Evolutionary conservation across 352 stramenopile species (phyloP).

Genomic region (Aphanomyces invadans): DNA sequence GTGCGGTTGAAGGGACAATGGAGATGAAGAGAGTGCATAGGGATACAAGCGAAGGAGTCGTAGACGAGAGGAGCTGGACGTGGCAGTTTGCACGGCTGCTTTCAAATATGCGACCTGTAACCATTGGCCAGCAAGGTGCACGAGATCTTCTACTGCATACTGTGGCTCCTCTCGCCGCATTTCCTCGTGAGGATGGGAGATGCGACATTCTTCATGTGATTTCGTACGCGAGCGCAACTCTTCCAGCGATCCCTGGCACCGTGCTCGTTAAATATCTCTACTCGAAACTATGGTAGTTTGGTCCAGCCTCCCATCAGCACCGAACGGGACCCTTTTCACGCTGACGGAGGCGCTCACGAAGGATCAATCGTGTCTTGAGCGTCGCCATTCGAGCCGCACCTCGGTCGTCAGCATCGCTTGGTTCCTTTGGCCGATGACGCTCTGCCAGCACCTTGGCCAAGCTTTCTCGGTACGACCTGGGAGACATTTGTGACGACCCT

Average conservation of each 20-base stretch:
- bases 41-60: neutral
- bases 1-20: neutral
- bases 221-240: too few relatives aligned
- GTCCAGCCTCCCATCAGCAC: too few relatives aligned
- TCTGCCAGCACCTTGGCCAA: neutral
- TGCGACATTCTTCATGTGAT: too few relatives aligned
- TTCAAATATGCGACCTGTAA: neutral
- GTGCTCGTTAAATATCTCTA: too few relatives aligned
- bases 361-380: slow-evolving; percentile 1
- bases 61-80: neutral
- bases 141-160: too few relatives aligned
- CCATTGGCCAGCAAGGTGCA: neutral
- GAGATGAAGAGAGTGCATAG: too few relatives aligned
- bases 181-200: too few relatives aligned
- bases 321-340: too few relatives aligned
- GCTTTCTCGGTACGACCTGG: neutral
- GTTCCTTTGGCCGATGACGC: neutral
- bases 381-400: neutral
- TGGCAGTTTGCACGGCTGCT: too few relatives aligned
- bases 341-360: neutral
- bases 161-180: too few relatives aligned
- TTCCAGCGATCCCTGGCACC: too few relatives aligned
- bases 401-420: neutral
- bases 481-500: neutral
- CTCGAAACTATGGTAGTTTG: too few relatives aligned